Evolutionary conservation across 345 rosid genomes (phyloP).

Genomic region (Capsella bursapastoris): DNA sequence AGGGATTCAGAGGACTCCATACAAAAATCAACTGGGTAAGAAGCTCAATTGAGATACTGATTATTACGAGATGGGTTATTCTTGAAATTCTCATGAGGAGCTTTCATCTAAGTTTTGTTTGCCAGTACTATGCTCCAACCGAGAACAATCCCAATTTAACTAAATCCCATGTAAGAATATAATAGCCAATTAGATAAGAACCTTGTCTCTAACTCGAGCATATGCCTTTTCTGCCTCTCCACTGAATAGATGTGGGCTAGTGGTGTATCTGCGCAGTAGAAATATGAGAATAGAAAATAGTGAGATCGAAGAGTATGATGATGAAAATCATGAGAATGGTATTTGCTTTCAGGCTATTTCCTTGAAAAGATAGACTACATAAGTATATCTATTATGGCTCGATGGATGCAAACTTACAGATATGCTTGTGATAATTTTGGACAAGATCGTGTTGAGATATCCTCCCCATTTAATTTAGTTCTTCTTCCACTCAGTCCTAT

Average conservation of each 20-base stretch:
- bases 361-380: constrained; percentile 23
- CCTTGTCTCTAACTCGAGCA: constrained; percentile 87
- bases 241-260: constrained; percentile 94
- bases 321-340: constrained; percentile 6
- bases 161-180: constrained; percentile 15
- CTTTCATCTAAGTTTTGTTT: constrained; percentile 12
- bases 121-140: not conserved
- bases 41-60: constrained; percentile 20
- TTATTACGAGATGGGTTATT: not conserved
- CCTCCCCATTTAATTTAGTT: constrained; percentile 76
- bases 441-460: constrained; percentile 76
- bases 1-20: constrained; percentile 17
- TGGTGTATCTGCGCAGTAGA: constrained; percentile 71
- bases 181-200: constrained; percentile 34
- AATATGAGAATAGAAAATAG: constrained; percentile 9
- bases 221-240: constrained; percentile 79
- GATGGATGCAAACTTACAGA: constrained; percentile 59
- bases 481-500: constrained; percentile 76
- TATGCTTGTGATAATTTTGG: constrained; percentile 74
- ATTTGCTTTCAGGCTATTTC: constrained; percentile 11
- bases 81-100: constrained; percentile 6
- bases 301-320: constrained; percentile 3
- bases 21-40: constrained; percentile 1
- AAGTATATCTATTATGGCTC: not conserved
- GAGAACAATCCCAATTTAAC: constrained; percentile 16